Evolutionary conservation across 306 rosid species (phyloP).

Genomic region (Begonia masoniana): DNA sequence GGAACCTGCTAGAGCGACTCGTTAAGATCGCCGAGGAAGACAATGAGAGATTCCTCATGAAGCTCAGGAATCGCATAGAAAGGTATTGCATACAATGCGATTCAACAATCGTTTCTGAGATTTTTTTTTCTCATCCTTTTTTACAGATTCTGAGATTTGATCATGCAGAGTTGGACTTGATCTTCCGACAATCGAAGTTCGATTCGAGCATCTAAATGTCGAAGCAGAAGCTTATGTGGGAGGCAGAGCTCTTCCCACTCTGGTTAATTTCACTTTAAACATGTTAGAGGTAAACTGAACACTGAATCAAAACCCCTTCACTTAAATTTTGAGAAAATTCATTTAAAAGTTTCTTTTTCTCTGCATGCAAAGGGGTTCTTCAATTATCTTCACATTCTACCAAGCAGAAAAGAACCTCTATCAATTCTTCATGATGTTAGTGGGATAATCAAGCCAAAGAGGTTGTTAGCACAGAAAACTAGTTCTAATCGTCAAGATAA

Average conservation of each 20-base stretch:
- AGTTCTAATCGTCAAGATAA: background rate
- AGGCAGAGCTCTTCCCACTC: conserved; percentile 68
- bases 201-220: conserved; percentile 55
- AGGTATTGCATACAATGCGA: conserved; percentile 19
- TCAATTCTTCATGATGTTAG: conserved; percentile 20
- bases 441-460: conserved; percentile 27
- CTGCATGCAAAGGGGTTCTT: conserved; percentile 17
- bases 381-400: conserved; percentile 15
- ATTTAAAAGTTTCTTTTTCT: background rate
- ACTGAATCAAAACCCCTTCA: too few relatives aligned
- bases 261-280: conserved; percentile 44
- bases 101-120: background rate
- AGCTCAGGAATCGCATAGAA: conserved; percentile 64
- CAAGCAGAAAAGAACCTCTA: conserved; percentile 16
- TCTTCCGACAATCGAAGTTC: conserved; percentile 72
- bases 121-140: background rate
- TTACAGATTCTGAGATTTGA: background rate
- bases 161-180: conserved; percentile 66
- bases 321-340: background rate
- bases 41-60: conserved; percentile 70
- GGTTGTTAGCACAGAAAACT: conserved; percentile 5
- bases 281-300: conserved; percentile 23
- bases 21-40: conserved; percentile 79
- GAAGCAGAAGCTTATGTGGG: conserved; percentile 75
- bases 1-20: conserved; percentile 64